Evolutionary conservation across 805 yeast species (phyloP), one percentile per base, ranked within the genome.

Genomic region (Sporopachydermia lactativora): DNA sequence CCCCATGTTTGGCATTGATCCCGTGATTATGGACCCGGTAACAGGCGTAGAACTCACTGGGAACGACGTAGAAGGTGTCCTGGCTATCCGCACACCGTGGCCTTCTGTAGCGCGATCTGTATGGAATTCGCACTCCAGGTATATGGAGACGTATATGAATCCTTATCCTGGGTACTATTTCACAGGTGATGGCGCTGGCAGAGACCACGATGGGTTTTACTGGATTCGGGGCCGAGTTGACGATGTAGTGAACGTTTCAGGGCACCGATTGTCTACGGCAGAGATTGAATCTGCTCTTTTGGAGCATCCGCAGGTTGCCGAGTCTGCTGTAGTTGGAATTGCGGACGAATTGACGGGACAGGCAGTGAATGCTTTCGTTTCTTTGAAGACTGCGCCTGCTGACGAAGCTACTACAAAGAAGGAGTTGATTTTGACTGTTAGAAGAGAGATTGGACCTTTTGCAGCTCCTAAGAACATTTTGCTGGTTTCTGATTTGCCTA

Each of bases 141-240:
- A 66, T 61, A 61, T 77, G 64, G 94, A 82, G 52, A 82, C 92
- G n/a, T 82, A 82, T 61, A 62, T 81, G 57, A 77, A 73, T 43
- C 89, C 92, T 41, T 82, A 81, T 62, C 81, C 82, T 39, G 86
- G 86, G 39, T 74, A 71, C 57, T 82, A 81, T 64, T 82, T 82
- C 65, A 77, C 92, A 1, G 94, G 94, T 52, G 94, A 82, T 61
- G 94, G 94, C 61, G 92, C 89, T 18, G 89, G 86, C 15, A 71
- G 88, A 55, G 94, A 82, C 57, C 66, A 71, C 49, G 89, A 81
- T 55, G 94, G 94, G 4, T 82, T 73, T 65, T 78, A 75, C 63
- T 82, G 92, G 88, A 81, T 82, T 48, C 60, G 81, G 53, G 94
- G 94, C 42, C 71, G 94, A 64, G 92, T 82, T 45, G 94, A 82